Percentiles rank a stretch among this genome's conserved stretches.
phyloP scores from a whole-genome alignment of 2,329 filamentous ascomycete genomes.

The Lachnellula cervina region DNA sequence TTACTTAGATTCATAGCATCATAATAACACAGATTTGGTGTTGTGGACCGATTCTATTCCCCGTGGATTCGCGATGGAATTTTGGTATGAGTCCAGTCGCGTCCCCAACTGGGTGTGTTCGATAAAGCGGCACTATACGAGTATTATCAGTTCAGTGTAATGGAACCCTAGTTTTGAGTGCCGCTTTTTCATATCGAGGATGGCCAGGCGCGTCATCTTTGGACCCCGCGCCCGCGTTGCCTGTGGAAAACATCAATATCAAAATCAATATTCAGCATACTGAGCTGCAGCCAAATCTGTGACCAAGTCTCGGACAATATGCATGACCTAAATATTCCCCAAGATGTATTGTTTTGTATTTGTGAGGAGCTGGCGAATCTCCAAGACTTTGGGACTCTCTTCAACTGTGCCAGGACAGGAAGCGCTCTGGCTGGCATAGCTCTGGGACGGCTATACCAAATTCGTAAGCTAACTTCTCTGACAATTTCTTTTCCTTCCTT shows the following conservation, averaged over 20 bases:
- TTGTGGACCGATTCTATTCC: no score
- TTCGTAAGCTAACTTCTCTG: conserved; percentile 18
- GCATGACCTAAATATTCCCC: conserved; percentile 5
- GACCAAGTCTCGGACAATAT: background rate
- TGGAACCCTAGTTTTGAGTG: no score
- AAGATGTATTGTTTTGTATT: conserved; percentile 56
- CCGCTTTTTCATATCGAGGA: background rate
- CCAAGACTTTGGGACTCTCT: conserved; percentile 56
- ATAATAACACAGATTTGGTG: background rate
- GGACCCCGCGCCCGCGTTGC: conserved; percentile 4
- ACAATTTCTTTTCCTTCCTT: no score
- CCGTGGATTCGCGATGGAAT: no score
- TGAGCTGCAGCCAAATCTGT: background rate
- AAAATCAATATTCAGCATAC: background rate
- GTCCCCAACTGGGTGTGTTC: no score
- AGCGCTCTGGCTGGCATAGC: conserved; percentile 54
- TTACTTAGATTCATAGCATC: background rate
- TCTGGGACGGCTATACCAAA: conserved; percentile 60
- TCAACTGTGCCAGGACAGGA: conserved; percentile 51
- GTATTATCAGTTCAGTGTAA: no score
- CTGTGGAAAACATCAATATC: background rate
- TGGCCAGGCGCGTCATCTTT: conserved; percentile 6
- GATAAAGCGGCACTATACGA: no score
- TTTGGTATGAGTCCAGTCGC: no score
- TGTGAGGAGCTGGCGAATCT: conserved; percentile 53